Percentiles rank a stretch among this genome's conserved stretches.
Conservation (phyloP, 1,139 yeast species). For the Tardiomyces blankii region DNA sequence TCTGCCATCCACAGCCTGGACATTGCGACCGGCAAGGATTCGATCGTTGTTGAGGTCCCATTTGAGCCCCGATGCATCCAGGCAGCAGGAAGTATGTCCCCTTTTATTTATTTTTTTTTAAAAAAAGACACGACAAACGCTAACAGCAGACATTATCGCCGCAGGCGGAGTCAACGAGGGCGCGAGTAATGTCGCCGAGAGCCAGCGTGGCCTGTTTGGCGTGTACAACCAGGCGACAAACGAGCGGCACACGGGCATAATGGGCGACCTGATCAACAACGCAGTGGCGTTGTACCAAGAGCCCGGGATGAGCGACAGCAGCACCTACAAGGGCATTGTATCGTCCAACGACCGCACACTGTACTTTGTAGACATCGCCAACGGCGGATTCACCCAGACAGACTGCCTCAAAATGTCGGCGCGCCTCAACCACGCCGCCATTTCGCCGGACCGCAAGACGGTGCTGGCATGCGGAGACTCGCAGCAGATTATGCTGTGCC, state of each 20-base stretch:
- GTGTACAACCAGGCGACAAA: slow-evolving; percentile 41
- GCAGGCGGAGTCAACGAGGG: not conserved
- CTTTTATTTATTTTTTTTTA: too few relatives aligned
- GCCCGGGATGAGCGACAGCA: slow-evolving; percentile 1
- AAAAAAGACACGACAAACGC: too few relatives aligned
- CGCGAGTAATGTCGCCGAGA: slow-evolving; percentile 7
- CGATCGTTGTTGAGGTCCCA: not conserved
- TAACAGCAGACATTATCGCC: not conserved
- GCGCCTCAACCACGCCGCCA: slow-evolving; percentile 49
- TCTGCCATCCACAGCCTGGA: not conserved
- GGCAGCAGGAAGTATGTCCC: not conserved
- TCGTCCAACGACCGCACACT: slow-evolving; percentile 76
- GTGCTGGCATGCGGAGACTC: slow-evolving; percentile 52
- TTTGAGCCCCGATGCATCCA: not conserved
- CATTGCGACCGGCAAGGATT: not conserved
- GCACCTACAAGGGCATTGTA: slow-evolving; percentile 39
- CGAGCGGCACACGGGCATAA: slow-evolving; percentile 37
- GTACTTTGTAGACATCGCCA: slow-evolving; percentile 52
- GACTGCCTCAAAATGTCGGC: slow-evolving; percentile 36
- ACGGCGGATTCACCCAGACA: slow-evolving; percentile 32
- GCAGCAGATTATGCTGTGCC: slow-evolving; percentile 38
- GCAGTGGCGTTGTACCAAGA: slow-evolving; percentile 49
- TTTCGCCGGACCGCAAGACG: slow-evolving; percentile 46
- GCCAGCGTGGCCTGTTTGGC: slow-evolving; percentile 44
- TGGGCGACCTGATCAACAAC: slow-evolving; percentile 79